Evolutionary conservation across 129 eudicot genomes (phyloP).

Genomic region (Deinandra increscens): DNA sequence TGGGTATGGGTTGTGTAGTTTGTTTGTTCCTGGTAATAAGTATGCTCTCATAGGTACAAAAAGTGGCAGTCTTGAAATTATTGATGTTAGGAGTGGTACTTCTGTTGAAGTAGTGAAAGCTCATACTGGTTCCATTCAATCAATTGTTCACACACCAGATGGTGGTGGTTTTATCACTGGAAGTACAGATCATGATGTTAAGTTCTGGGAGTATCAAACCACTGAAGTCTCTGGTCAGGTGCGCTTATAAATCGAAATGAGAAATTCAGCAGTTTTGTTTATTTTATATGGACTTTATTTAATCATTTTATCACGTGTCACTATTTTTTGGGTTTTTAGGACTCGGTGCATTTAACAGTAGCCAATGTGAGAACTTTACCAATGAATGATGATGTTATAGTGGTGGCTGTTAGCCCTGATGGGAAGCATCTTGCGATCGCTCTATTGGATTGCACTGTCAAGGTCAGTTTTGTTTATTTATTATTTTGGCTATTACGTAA

Average conservation of each 20-base stretch:
- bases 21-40: constrained; percentile 87
- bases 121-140: constrained; percentile 73
- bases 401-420: constrained; percentile 70
- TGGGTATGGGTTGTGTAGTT: constrained; percentile 80
- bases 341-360: constrained; percentile 57
- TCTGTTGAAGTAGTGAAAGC: constrained; percentile 83
- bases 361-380: constrained; percentile 57
- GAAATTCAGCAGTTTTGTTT: background rate
- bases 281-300: background rate
- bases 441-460: constrained; percentile 75
- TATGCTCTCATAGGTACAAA: constrained; percentile 89
- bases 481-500: background rate
- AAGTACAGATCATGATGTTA: constrained; percentile 89
- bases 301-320: background rate
- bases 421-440: constrained; percentile 89
- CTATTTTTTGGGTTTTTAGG: constrained; percentile 40
- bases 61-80: constrained; percentile 68
- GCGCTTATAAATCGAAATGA: constrained; percentile 20
- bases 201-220: constrained; percentile 89
- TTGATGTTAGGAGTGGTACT: constrained; percentile 84
- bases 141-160: constrained; percentile 72
- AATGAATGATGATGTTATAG: constrained; percentile 90
- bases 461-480: constrained; percentile 44
- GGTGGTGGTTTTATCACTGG: constrained; percentile 91
- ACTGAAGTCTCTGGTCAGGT: constrained; percentile 64